Conservation (phyloP, 2,329 filamentous ascomycete genomes). For the Sarocladiaceae sp. region DNA sequence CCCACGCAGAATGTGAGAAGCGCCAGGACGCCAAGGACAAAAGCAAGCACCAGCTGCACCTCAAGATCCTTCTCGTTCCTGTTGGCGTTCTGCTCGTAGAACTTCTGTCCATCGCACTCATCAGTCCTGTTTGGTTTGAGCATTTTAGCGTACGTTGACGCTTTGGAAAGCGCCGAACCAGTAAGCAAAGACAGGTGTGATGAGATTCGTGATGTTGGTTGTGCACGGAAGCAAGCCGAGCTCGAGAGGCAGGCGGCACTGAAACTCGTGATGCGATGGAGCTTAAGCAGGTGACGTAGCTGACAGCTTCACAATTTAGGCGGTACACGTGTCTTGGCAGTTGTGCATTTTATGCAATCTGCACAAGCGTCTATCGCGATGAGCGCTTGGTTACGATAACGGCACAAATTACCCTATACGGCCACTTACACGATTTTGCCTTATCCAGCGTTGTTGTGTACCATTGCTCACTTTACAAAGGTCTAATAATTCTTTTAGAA, state of each 20-base stretch:
- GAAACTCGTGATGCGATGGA: conserved; percentile 3
- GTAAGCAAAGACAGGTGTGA: background rate
- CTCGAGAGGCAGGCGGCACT: background rate
- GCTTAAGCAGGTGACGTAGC: conserved; percentile 7
- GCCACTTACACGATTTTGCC: no score
- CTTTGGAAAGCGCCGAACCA: background rate
- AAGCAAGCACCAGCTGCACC: conserved; percentile 69
- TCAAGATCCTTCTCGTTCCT: conserved; percentile 30
- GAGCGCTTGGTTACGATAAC: no score
- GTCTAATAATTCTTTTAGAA: no score
- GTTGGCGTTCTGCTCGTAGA: background rate
- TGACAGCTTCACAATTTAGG: no score
- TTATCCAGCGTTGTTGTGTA: no score
- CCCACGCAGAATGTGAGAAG: conserved; percentile 74
- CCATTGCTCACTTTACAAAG: no score
- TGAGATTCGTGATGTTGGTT: background rate
- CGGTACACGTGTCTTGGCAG: no score
- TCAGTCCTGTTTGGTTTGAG: background rate
- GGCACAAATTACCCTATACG: no score
- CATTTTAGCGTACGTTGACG: background rate
- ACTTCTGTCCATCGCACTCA: background rate
- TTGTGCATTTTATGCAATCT: background rate
- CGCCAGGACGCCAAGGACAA: conserved; percentile 64
- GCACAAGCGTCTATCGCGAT: no score
- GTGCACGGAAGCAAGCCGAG: conserved; percentile 1